These are phyloP conservation scores for Pichia inconspicua DNA, from an alignment of 1,139 yeast genomes.

Conservation along the genomic window DNA sequence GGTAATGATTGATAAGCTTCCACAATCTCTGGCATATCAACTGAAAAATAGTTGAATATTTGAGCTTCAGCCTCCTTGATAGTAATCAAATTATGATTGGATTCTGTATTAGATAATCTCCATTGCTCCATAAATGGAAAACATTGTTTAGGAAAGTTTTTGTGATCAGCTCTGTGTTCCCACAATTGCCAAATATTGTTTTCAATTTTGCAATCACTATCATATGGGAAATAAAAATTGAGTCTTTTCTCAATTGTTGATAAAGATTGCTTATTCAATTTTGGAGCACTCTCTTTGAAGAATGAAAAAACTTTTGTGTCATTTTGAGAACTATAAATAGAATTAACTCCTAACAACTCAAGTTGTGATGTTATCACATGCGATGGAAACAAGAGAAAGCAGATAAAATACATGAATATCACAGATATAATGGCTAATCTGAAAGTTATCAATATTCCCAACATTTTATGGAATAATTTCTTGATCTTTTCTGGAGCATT, in stretches of 20 bases:
- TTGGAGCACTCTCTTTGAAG: constrained; percentile 17
- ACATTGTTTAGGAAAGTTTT: constrained; percentile 47
- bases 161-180: constrained; percentile 61
- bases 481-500: not conserved
- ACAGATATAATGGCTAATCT: constrained; percentile 1
- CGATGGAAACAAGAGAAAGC: constrained; percentile 1
- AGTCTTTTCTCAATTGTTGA: constrained; percentile 33
- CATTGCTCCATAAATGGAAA: constrained; percentile 38
- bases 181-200: constrained; percentile 92
- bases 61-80: constrained; percentile 54
- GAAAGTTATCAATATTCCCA: not conserved
- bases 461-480: not conserved
- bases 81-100: constrained; percentile 54
- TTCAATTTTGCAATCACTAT: constrained; percentile 44
- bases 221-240: constrained; percentile 63
- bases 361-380: constrained; percentile 4
- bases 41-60: constrained; percentile 41
- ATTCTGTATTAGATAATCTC: constrained; percentile 51
- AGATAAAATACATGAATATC: constrained; percentile 1
- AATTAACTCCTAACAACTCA: constrained; percentile 5
- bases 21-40: constrained; percentile 50
- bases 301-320: constrained; percentile 1
- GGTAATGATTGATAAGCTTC: constrained; percentile 58
- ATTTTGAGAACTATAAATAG: constrained; percentile 5
- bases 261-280: constrained; percentile 18